Evolutionary conservation across 2,329 filamentous ascomycete species (phyloP), one percentile per base, ranked within the genome.

Genomic region (Cytospora leucostoma): DNA sequence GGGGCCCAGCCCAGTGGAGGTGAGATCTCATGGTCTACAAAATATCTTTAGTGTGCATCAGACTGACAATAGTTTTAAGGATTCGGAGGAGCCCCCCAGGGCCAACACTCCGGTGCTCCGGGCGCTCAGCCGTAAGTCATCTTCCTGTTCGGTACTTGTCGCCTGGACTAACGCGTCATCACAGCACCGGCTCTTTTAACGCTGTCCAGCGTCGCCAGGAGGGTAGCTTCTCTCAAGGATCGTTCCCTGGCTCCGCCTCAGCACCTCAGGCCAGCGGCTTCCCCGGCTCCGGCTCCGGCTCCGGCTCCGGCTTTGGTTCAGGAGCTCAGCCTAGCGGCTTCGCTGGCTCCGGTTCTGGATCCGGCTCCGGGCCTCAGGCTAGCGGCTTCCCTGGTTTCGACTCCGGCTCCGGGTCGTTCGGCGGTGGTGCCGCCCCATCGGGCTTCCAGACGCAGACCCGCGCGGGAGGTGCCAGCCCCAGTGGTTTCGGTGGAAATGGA

Each of bases 311-410:
- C 53, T n/a, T n/a, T n/a, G n/a, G n/a, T n/a, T n/a, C n/a, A n/a
- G n/a, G n/a, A n/a, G n/a, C 63, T 4, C n/a, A 38, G 53, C 58
- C 63, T 12, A 64, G 58, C n/a, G 59, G 62, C 10, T 12, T 27
- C 4, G 57, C 61, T 51, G 62, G 58, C n/a, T 47, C 49, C 13
- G 52, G 54, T 21, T 49, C 35, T 15, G 33, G n/a, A n/a, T 53
- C 21, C 21, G 58, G 35, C 4, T 52, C 38, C 19, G 62, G 62
- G 5, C 53, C 63, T 4, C n/a, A 38, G 53, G 58, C 63, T 12
- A 64, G 58, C n/a, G 59, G 62, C 10, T 12, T 27, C 4, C 61
- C 61, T 51, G 62, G 58, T 11, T 56, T 54, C 33, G 57, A 44
- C 44, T 56, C 40, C 1, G 38, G 44, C 49, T 10, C 32, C 19